Percentiles rank a stretch among this genome's conserved stretches.
These are phyloP conservation scores for Salvia rosmarinus DNA, from an alignment of 257 asterid genomes.

Conservation along the genomic window DNA sequence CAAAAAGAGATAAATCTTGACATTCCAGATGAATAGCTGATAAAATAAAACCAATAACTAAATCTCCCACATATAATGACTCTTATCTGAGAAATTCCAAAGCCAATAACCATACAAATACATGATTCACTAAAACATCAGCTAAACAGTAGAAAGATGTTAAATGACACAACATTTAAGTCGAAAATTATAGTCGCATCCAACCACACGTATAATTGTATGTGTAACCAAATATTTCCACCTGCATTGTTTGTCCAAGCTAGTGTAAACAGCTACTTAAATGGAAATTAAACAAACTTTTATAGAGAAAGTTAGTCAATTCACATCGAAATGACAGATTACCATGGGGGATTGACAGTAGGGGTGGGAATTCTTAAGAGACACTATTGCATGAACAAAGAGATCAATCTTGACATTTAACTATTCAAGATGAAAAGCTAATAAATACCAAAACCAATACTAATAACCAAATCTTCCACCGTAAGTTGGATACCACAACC, in stretches of 20 bases:
- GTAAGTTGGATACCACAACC: too few species aligned
- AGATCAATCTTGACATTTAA: background rate
- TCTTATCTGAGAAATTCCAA: background rate
- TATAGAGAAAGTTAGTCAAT: background rate
- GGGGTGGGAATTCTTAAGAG: background rate
- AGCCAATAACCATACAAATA: too few species aligned
- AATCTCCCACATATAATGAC: too few species aligned
- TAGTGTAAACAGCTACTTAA: background rate
- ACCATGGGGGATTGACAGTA: background rate
- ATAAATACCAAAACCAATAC: background rate
- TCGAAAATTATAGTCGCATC: too few species aligned
- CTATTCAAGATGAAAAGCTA: background rate
- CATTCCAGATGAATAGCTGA: too few species aligned
- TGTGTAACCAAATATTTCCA: too few species aligned
- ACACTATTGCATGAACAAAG: background rate
- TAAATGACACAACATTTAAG: too few species aligned
- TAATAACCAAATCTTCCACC: constrained; percentile 22
- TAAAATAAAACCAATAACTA: too few species aligned
- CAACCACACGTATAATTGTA: too few species aligned
- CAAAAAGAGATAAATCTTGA: background rate
- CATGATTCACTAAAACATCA: too few species aligned
- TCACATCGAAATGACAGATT: too few species aligned
- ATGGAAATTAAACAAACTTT: background rate
- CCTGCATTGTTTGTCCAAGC: background rate
- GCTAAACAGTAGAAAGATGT: too few species aligned